phyloP scores from a whole-genome alignment of 768 basidiomycete genomes.

The Leucocoprinus sp. region DNA sequence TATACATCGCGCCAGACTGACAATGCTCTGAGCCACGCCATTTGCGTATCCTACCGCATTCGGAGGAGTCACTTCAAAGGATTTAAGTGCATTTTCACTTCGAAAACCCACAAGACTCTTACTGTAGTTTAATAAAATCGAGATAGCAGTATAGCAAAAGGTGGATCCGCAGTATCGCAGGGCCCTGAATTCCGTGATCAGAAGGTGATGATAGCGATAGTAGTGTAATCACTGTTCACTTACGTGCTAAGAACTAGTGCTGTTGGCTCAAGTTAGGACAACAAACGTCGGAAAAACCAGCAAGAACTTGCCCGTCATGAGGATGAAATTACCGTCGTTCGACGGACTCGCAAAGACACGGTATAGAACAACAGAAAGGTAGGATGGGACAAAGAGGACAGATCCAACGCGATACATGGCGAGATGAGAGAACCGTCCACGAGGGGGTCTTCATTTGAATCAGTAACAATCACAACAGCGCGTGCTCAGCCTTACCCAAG shows the following conservation, averaged over 20 bases:
- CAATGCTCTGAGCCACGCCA: conserved; percentile 92
- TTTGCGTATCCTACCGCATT: conserved; percentile 86
- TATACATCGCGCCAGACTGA: conserved; percentile 85
- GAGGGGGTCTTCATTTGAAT: conserved; percentile 50
- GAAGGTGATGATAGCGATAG: conserved; percentile 2
- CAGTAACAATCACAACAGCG: conserved; percentile 1
- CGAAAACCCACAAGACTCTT: conserved; percentile 12
- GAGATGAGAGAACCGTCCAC: conserved; percentile 75
- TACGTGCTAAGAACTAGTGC: conserved; percentile 78
- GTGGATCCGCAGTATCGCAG: conserved; percentile 82
- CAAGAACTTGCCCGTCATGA: conserved; percentile 65
- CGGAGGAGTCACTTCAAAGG: conserved; percentile 75
- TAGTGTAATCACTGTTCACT: conserved; percentile 20
- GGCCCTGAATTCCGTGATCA: conserved; percentile 42
- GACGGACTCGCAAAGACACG: conserved; percentile 63
- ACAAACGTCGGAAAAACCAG: not conserved
- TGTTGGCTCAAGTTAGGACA: conserved; percentile 20
- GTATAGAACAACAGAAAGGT: conserved; percentile 71
- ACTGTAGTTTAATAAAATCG: conserved; percentile 85
- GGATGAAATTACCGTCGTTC: conserved; percentile 63
- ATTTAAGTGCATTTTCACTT: conserved; percentile 5
- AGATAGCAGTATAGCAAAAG: conserved; percentile 85
- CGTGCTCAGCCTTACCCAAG: conserved; percentile 40
- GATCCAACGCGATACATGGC: conserved; percentile 89
- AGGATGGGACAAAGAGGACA: conserved; percentile 81